Conservation (phyloP, 768 basidiomycete genomes). For the Tylopilus sp. region DNA sequence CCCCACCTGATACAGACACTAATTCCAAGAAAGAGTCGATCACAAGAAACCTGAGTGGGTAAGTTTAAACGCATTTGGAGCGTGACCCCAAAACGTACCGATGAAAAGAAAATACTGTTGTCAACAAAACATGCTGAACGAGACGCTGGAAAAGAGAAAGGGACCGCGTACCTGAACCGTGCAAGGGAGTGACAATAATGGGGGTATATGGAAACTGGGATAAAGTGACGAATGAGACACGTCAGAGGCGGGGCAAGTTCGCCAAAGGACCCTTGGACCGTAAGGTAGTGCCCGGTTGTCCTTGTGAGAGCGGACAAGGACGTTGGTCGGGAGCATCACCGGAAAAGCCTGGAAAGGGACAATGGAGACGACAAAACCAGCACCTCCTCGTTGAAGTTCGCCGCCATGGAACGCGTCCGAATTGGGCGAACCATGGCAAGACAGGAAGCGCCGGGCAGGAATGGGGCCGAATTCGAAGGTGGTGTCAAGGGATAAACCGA, state of each 20-base stretch:
- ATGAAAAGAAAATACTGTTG: neutral
- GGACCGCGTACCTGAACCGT: slow-evolving; percentile 1
- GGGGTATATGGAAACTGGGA: too few relatives aligned
- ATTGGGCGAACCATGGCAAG: neutral
- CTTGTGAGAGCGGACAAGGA: slow-evolving; percentile 1
- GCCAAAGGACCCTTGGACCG: neutral
- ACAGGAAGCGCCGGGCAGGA: neutral
- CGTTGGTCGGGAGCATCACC: slow-evolving; percentile 1
- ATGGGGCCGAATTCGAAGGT: neutral
- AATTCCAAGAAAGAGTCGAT: neutral
- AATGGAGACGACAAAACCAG: neutral
- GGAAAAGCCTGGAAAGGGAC: neutral
- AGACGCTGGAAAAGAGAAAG: neutral
- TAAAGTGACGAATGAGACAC: neutral
- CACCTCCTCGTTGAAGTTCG: neutral
- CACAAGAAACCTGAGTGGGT: neutral
- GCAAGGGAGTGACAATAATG: too few relatives aligned
- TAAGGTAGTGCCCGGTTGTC: neutral
- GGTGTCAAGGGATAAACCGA: slow-evolving; percentile 6
- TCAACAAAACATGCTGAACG: neutral
- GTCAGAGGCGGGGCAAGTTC: slow-evolving; percentile 2
- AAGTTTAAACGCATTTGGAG: neutral
- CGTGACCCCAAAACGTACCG: neutral
- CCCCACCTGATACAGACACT: slow-evolving; percentile 5
- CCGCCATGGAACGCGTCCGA: neutral